Base-by-base conservation (phyloP, 2,329 filamentous ascomycete genomes). In the Botrytis hyacinthi region DNA sequence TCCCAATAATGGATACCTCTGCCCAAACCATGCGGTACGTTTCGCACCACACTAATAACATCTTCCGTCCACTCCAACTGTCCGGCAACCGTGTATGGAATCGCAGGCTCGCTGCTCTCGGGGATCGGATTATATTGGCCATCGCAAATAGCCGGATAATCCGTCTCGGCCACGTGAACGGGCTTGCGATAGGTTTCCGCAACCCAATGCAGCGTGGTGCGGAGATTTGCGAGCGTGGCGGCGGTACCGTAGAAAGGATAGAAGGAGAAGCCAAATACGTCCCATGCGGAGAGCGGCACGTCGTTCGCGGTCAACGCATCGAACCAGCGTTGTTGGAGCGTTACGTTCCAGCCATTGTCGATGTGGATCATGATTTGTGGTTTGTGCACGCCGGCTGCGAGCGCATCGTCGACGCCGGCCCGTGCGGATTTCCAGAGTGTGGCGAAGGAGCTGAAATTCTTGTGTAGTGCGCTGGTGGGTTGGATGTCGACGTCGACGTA, bases 291-390 rank as follows among this genome's bases (percentile, higher is more conserved):
- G 3, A 89, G 82, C 1, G 83, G 83, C 2, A 87, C 88, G 22
- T 83, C 82, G n/a, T 81, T 84, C 0, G 90, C 83, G 0, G 90
- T 85, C 5, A 84, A 83, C n/a, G 86, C 86, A 80, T 92, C 93
- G 81, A 88, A 92, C 84, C 86, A 90, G 12, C 78, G 75, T 74
- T 90, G 83, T 80, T 93, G 91, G 4, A 87, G 86, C 3, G 83
- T 84, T 86, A 88, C 90, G 76, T 91, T 87, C 90, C 91, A 94
- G 20, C 91, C 91, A 79, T 92, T 89, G 79, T 93, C 91, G 4
- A 93, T 86, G 79, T 93, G 92, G 60, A 93, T 87, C 88, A 93
- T 89, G 79, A 93, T 91, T 79, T 90, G 87, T 2, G 91, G 90
- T 76, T 87, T 86, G 51, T 80, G 81, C 16, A 77, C 76, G 9